A percentile compares a stretch with the other conserved stretches of the same genome.
Evolutionary conservation across 2,329 filamentous ascomycete species (phyloP).

Genomic region (Colletotrichum scovillei): DNA sequence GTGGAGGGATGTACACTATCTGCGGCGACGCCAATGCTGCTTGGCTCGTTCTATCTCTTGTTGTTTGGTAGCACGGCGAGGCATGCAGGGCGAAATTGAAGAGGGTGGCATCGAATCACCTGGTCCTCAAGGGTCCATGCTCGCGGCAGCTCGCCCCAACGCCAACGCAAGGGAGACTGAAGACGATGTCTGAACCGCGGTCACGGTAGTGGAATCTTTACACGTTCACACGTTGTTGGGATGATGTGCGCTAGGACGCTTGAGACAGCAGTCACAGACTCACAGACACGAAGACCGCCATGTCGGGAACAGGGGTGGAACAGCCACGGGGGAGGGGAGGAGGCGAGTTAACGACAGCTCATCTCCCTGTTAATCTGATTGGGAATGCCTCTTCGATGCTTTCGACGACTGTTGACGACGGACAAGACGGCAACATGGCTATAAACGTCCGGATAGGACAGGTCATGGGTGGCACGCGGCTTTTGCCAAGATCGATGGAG

Average conservation of each 20-base stretch:
- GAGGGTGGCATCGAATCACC: background rate
- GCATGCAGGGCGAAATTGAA: background rate
- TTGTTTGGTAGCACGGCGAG: background rate
- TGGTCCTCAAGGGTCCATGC: background rate
- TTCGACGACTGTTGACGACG: conserved; percentile 19
- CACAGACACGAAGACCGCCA: background rate
- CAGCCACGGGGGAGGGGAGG: background rate
- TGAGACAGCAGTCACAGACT: background rate
- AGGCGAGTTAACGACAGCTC: background rate
- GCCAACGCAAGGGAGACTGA: conserved; percentile 18
- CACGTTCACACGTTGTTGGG: background rate
- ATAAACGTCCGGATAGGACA: conserved; percentile 4
- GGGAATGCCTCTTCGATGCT: conserved; percentile 12
- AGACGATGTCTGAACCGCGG: conserved; percentile 19
- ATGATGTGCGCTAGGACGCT: conserved; percentile 7
- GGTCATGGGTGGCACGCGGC: background rate
- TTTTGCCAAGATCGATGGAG: conserved; percentile 23
- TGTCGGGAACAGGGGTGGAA: background rate
- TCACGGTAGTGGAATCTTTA: conserved; percentile 1
- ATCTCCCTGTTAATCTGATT: background rate
- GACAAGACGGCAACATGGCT: background rate
- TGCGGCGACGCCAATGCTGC: background rate
- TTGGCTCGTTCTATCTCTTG: background rate
- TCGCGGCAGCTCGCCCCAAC: background rate
- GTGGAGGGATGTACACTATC: background rate